A percentile compares a stretch with the other conserved stretches of the same genome.
phyloP scores from a whole-genome alignment of 1,284 basidiomycete genomes.

The Irpex rosettiformis region DNA sequence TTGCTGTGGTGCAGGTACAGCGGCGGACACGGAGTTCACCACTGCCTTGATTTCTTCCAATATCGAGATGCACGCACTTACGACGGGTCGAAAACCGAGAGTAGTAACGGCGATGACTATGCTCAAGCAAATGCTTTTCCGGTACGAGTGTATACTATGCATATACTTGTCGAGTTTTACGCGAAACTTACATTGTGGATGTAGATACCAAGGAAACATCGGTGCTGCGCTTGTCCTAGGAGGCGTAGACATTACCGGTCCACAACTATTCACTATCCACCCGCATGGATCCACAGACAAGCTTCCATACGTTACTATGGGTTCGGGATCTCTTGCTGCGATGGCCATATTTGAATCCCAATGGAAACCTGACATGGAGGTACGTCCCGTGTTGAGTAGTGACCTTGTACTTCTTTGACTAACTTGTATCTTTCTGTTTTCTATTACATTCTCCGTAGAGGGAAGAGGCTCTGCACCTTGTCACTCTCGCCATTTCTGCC shows the following conservation, averaged over 20 bases:
- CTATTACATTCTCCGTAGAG: slow-evolving; percentile 50
- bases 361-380: slow-evolving; percentile 85
- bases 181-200: background rate
- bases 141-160: slow-evolving; percentile 38
- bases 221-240: slow-evolving; percentile 98
- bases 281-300: slow-evolving; percentile 99
- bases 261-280: slow-evolving; percentile 91
- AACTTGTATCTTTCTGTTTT: no score
- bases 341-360: slow-evolving; percentile 93
- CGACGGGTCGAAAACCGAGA: slow-evolving; percentile 82
- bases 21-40: slow-evolving; percentile 96
- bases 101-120: slow-evolving; percentile 75
- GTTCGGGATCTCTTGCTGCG: slow-evolving; percentile 88
- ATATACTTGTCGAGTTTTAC: slow-evolving; percentile 15
- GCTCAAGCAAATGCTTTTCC: slow-evolving; percentile 86
- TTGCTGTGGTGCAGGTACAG: slow-evolving; percentile 98
- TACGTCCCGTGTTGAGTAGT: slow-evolving; percentile 40
- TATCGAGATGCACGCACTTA: slow-evolving; percentile 85
- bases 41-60: slow-evolving; percentile 92
- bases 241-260: slow-evolving; percentile 89
- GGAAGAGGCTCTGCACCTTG: slow-evolving; percentile 80
- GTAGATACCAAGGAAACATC: slow-evolving; percentile 89
- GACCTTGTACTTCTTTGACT: no score
- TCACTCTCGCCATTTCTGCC: slow-evolving; percentile 85
- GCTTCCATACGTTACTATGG: slow-evolving; percentile 99